These are phyloP conservation scores for Tolypocladium ovalisporum DNA, from an alignment of 2,329 filamentous ascomycete genomes.

Conservation along the genomic window DNA sequence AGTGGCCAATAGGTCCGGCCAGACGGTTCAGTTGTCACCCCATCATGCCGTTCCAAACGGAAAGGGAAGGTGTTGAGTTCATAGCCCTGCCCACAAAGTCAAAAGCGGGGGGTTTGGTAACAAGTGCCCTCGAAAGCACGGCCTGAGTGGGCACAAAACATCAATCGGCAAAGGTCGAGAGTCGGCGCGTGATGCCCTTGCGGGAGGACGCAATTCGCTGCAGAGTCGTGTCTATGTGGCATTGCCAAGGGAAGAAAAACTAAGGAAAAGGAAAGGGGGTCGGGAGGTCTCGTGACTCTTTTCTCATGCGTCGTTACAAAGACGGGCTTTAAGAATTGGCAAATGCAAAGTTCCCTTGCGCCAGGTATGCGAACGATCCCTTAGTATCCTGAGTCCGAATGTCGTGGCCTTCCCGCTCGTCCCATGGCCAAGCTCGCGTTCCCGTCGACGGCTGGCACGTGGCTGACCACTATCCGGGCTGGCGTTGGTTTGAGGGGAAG, in stretches of 20 bases:
- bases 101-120: no score
- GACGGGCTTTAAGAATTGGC: constrained; percentile 10
- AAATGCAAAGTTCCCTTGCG: constrained; percentile 15
- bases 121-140: neutral
- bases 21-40: neutral
- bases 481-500: neutral
- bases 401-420: neutral
- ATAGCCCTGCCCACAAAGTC: neutral
- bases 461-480: constrained; percentile 1
- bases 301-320: constrained; percentile 7
- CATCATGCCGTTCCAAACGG: neutral
- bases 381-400: constrained; percentile 2
- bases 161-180: constrained; percentile 3
- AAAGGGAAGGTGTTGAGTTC: neutral
- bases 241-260: neutral
- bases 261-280: neutral
- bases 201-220: constrained; percentile 12
- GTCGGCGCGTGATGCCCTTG: neutral
- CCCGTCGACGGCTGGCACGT: neutral
- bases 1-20: neutral
- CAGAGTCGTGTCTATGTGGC: constrained; percentile 20
- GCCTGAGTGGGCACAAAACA: constrained; percentile 1
- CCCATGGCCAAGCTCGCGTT: neutral
- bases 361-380: constrained; percentile 19
- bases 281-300: constrained; percentile 9